Evolutionary conservation across 305 asterid species (phyloP), one percentile per base, ranked within the genome.

Genomic region (Fraxinus paxiana): DNA sequence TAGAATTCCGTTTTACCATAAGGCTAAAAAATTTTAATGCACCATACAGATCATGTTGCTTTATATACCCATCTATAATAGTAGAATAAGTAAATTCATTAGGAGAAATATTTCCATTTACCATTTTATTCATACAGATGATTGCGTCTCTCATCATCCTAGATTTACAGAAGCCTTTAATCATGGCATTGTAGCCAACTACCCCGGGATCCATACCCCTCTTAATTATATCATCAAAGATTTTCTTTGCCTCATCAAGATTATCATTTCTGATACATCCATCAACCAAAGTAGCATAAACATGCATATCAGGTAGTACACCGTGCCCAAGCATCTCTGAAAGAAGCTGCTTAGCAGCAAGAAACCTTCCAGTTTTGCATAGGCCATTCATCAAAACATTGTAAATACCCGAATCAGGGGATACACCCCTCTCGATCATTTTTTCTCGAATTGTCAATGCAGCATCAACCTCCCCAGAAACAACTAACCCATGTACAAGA

Each of bases 41-140:
- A 63, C 89, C 83, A 79, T 15, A 38, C 59, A 95, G 79, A 87
- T 91, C 87, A 38, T 86, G 87, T 89, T 92, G 96, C 91, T 93
- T 94, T 77, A 91, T 65, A 37, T 84, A 87, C 61, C 99, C 99
- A 90, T 95, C 95, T 37, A 95, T 92, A 71, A 91, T 79, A 0
- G 98, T 95, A 33, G 97, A 94, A 84, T 91, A 95, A 82, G 97
- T 94, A 80, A 84, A 90, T 69, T 88, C 92, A 85, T 95, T 96
- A 0, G 97, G 97, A 69, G 61, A 76, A 48, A 89, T 82, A 34
- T 88, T 88, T 84, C 86, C 79, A 83, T 83, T 75, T 76, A 61
- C 46, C 98, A 95, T 94, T 85, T 72, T 86, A 79, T 37, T 86
- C 84, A 95, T 65, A 82, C 90, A 91, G 73, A 80, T 77, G 75